These are phyloP conservation scores for Melanopsichium pennsylvanicum DNA, from an alignment of 1,284 basidiomycete species.

Conservation along the genomic window DNA sequence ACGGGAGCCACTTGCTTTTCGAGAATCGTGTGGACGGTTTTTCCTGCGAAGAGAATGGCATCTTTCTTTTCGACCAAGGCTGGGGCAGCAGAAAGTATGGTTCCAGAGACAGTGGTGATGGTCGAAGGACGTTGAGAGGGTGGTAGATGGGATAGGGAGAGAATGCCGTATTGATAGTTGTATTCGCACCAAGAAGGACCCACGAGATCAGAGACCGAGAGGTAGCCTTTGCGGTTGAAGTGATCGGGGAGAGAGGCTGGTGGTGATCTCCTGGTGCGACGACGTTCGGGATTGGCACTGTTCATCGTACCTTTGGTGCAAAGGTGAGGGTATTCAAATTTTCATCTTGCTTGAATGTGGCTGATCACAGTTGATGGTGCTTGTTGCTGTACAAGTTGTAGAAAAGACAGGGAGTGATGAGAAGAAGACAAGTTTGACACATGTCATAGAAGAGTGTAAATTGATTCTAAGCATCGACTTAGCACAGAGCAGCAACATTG, in stretches of 20 bases:
- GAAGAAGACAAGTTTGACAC: neutral
- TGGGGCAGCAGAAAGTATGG: conserved; percentile 29
- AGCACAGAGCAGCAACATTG: too few relatives aligned
- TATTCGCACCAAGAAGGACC: conserved; percentile 62
- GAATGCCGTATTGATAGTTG: conserved; percentile 52
- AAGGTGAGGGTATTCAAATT: neutral
- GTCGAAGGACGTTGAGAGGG: conserved; percentile 40
- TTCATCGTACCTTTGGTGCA: too few relatives aligned
- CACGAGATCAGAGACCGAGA: conserved; percentile 61
- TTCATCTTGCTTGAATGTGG: neutral
- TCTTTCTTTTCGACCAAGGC: conserved; percentile 35
- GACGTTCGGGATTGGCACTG: neutral
- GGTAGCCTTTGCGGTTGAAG: conserved; percentile 36
- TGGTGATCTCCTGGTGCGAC: conserved; percentile 3
- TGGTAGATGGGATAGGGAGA: conserved; percentile 50
- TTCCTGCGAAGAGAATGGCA: conserved; percentile 21
- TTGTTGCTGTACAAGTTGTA: neutral
- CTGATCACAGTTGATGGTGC: neutral
- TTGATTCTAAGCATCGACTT: too few relatives aligned
- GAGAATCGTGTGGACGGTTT: conserved; percentile 78
- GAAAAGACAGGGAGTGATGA: conserved; percentile 1
- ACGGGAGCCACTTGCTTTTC: conserved; percentile 78
- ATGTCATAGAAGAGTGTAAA: too few relatives aligned
- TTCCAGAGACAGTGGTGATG: conserved; percentile 51
- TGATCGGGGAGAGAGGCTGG: conserved; percentile 37